Percentiles rank a stretch among this genome's conserved stretches.
Evolutionary conservation across 2,329 filamentous ascomycete species (phyloP).

Genomic region (Magnaporthiopsis poae): DNA sequence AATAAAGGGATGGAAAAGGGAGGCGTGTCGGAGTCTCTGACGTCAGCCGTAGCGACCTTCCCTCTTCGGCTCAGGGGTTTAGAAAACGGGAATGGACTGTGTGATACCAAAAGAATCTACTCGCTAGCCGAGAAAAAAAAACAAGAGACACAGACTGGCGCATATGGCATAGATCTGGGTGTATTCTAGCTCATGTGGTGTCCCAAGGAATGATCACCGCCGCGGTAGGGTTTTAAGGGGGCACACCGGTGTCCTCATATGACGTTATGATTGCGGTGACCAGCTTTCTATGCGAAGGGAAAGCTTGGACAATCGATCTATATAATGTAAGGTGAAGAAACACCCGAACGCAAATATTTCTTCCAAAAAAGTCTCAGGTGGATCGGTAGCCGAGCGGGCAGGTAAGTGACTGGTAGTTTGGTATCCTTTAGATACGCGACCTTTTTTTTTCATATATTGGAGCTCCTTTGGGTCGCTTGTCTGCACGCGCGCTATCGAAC

Average conservation of each 20-base stretch:
- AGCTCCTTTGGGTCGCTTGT: too few species aligned
- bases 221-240: neutral
- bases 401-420: too few species aligned
- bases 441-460: too few species aligned
- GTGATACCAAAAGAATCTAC: neutral
- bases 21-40: neutral
- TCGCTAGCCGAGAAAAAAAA: neutral
- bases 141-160: neutral
- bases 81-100: neutral
- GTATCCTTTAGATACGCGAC: too few species aligned
- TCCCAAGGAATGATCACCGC: neutral
- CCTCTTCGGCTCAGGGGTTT: neutral
- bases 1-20: slow-evolving; percentile 10
- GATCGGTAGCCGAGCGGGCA: too few species aligned
- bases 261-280: neutral
- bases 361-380: too few species aligned
- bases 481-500: neutral
- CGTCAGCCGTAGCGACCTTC: neutral
- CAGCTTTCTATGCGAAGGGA: neutral
- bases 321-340: neutral
- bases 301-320: neutral
- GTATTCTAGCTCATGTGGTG: neutral
- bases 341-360: neutral
- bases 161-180: neutral
- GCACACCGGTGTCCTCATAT: neutral